Percentiles rank a stretch among this genome's conserved stretches.
phyloP scores from a whole-genome alignment of 371 early-diverging fungal genomes.

The Mucor velutinosus region DNA sequence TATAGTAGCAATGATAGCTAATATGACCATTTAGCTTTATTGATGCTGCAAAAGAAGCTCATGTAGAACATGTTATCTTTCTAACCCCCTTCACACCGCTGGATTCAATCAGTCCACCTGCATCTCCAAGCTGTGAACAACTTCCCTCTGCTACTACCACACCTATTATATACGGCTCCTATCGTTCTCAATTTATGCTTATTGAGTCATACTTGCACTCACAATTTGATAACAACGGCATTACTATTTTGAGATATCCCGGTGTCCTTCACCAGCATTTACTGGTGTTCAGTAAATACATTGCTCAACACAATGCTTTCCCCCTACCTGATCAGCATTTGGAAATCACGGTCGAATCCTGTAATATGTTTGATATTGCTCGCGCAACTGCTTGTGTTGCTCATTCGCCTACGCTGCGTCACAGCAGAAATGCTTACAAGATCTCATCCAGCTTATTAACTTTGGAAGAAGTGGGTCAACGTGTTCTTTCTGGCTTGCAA shows the following conservation, averaged over 20 bases:
- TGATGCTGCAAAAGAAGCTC: slow-evolving; percentile 50
- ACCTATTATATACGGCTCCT: slow-evolving; percentile 19
- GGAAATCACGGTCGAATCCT: slow-evolving; percentile 50
- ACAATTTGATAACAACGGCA: slow-evolving; percentile 33
- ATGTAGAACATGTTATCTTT: slow-evolving; percentile 51
- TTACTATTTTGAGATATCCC: slow-evolving; percentile 52
- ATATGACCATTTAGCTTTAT: slow-evolving; percentile 30
- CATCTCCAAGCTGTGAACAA: slow-evolving; percentile 16
- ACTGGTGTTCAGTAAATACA: slow-evolving; percentile 48
- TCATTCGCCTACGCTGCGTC: slow-evolving; percentile 43
- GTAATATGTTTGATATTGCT: slow-evolving; percentile 49
- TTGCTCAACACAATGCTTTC: slow-evolving; percentile 50
- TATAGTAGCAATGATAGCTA: neutral
- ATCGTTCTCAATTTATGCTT: slow-evolving; percentile 46
- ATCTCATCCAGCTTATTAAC: slow-evolving; percentile 48
- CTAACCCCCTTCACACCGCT: slow-evolving; percentile 47
- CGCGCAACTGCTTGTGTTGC: slow-evolving; percentile 48
- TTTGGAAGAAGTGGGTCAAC: slow-evolving; percentile 46
- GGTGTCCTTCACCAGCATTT: slow-evolving; percentile 53
- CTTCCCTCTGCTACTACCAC: neutral
- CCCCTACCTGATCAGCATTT: slow-evolving; percentile 42
- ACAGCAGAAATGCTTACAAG: slow-evolving; percentile 43
- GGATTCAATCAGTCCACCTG: slow-evolving; percentile 34
- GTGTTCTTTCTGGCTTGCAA: slow-evolving; percentile 40
- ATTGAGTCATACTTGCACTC: slow-evolving; percentile 45